These are phyloP conservation scores for Paraphaeosphaeria sporulosa DNA, from an alignment of 2,329 filamentous ascomycete species.

Conservation along the genomic window DNA sequence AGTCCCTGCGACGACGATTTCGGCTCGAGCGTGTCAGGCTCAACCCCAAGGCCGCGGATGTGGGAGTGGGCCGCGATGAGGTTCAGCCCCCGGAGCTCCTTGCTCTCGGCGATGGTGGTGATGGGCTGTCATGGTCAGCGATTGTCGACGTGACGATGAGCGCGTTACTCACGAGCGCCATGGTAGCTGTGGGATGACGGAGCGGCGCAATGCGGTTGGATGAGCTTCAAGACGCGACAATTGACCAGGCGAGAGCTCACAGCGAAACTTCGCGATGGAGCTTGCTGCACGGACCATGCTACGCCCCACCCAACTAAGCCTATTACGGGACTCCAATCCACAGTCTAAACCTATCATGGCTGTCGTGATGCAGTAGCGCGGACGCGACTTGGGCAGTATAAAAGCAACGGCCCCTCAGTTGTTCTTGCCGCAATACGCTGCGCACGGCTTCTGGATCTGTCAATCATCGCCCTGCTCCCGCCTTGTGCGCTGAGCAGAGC, in stretches of 20 bases:
- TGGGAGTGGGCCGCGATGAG: constrained; percentile 98
- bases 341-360: not conserved
- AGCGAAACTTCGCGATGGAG: constrained; percentile 31
- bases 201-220: constrained; percentile 15
- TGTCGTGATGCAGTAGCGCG: not conserved
- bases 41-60: constrained; percentile 93
- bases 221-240: constrained; percentile 8
- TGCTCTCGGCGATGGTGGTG: constrained; percentile 89
- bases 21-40: constrained; percentile 88
- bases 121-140: constrained; percentile 55
- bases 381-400: constrained; percentile 1
- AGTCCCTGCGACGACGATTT: constrained; percentile 86
- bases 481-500: not conserved
- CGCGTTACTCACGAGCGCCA: constrained; percentile 41
- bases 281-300: constrained; percentile 20
- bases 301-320: not conserved
- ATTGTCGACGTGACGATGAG: not conserved
- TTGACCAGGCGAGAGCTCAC: constrained; percentile 10
- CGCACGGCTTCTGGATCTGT: not conserved
- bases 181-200: constrained; percentile 22
- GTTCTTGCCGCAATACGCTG: not conserved
- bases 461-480: not conserved
- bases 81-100: constrained; percentile 94
- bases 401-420: not conserved
- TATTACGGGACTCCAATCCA: not conserved